Evolutionary conservation across 2,329 filamentous ascomycete genomes (phyloP).

Genomic region (Incumbomyces delicatus): DNA sequence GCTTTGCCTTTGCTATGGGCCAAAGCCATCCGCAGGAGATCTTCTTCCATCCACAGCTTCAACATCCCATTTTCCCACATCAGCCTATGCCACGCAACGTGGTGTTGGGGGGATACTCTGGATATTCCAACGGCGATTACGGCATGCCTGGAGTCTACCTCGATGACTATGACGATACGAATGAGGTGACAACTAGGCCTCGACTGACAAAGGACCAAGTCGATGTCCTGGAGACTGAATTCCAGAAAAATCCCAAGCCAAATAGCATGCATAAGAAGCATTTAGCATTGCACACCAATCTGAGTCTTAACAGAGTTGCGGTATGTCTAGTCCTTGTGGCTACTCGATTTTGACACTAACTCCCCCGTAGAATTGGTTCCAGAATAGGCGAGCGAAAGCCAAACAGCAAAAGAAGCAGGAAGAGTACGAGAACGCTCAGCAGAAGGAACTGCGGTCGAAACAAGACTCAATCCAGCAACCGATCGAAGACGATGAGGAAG

Average conservation of each 20-base stretch:
- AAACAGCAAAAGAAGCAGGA: constrained; percentile 42
- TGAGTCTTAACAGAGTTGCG: constrained; percentile 40
- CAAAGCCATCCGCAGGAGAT: neutral
- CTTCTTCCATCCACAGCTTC: neutral
- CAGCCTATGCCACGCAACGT: neutral
- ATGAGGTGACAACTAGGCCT: constrained; percentile 39
- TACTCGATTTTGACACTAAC: constrained; percentile 8
- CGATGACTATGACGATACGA: constrained; percentile 36
- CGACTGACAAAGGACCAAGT: constrained; percentile 44
- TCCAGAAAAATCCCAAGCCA: constrained; percentile 41
- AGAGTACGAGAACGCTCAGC: constrained; percentile 38
- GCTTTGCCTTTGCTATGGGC: neutral
- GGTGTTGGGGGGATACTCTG: neutral
- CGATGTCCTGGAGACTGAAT: constrained; percentile 40
- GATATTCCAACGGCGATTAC: neutral
- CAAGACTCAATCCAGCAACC: neutral
- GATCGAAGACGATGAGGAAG: neutral
- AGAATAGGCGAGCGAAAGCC: constrained; percentile 43
- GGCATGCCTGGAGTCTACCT: neutral
- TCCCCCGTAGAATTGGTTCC: constrained; percentile 41
- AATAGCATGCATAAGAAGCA: constrained; percentile 41
- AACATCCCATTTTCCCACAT: neutral
- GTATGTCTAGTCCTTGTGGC: constrained; percentile 27
- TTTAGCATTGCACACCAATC: constrained; percentile 39
- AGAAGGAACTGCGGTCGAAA: neutral